Conservation (phyloP, 2,329 filamentous ascomycete genomes). For the Helminthosporium solani region DNA sequence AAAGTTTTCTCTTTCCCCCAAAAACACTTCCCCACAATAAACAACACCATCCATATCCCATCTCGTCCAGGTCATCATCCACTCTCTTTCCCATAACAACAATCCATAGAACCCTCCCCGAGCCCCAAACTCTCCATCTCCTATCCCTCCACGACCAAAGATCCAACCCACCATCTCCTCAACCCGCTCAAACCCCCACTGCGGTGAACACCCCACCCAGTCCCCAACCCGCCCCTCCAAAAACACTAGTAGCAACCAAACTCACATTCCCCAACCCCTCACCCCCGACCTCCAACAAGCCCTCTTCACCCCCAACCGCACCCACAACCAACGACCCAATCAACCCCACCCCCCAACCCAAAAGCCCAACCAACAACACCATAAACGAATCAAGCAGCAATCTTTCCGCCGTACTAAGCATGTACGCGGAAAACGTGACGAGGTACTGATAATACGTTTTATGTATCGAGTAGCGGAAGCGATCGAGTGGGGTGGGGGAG, state of each 20-base stretch:
- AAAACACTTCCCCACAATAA: no score
- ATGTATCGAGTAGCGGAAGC: constrained; percentile 3
- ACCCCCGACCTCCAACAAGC: background rate
- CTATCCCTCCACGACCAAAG: no score
- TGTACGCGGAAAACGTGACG: constrained; percentile 6
- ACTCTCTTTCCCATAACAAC: no score
- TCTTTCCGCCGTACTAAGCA: constrained; percentile 5
- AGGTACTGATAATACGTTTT: constrained; percentile 9
- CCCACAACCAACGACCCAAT: background rate
- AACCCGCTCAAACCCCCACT: no score
- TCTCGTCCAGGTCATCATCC: no score
- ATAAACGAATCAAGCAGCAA: constrained; percentile 7
- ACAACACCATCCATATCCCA: no score
- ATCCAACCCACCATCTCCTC: no score
- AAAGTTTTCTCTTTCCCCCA: no score
- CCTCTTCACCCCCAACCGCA: background rate
- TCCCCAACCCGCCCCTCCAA: no score
- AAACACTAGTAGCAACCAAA: background rate
- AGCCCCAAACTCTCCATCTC: no score
- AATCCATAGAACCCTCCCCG: no score
- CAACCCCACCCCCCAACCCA: background rate
- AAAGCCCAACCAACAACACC: background rate
- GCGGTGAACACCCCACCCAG: no score
- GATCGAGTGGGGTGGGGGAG: background rate
- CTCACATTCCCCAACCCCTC: constrained; percentile 1